Evolutionary conservation across 345 rosid genomes (phyloP), one percentile per base, ranked within the genome.

Genomic region (Passiflora organensis): DNA sequence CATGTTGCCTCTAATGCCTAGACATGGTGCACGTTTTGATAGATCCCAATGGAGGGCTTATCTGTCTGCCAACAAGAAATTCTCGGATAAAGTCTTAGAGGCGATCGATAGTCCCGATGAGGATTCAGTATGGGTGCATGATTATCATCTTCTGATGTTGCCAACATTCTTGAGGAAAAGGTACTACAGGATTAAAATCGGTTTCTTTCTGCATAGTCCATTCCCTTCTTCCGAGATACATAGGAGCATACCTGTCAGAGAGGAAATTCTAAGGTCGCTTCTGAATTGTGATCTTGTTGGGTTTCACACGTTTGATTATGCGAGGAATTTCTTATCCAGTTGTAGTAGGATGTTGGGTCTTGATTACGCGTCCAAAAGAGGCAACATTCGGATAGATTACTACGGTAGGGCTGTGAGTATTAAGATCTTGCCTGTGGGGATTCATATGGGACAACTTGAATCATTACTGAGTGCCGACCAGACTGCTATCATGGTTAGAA

Each of bases 241-340:
- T 28, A 65, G 76, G 53, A 82, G 87, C 6, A 58, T 85, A 12
- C 91, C 96, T 1, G 89, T 89, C 9, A 70, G 89, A 16, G 89
- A 85, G 10, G 95, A 89, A 66, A 80, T 89, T 47, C 69, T 89
- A 6, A 78, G 64, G 69, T 82, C 83, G 25, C 59, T 89, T 58
- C 55, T 89, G 70, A 89, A 89, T 54, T 85, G 91, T 58, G 96
- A 89, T 62, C 67, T 89, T 72, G 70, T 89, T 8, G 96, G 96
- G 2, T 89, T 89, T 61, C 96, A 89, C 19, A 83, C 91, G 1
- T 89, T 81, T 48, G 96, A 89, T 70, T 89, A 89, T 62, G 96
- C 96, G 0, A 77, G 95, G 59, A 94, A 89, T 65, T 89, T 89
- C 78, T 56, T 89, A 74, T 78, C 96, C 2, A 83, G 86, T 38